Conservation (phyloP, 495 filamentous ascomycete genomes). For the Penicillium roqueforti region DNA sequence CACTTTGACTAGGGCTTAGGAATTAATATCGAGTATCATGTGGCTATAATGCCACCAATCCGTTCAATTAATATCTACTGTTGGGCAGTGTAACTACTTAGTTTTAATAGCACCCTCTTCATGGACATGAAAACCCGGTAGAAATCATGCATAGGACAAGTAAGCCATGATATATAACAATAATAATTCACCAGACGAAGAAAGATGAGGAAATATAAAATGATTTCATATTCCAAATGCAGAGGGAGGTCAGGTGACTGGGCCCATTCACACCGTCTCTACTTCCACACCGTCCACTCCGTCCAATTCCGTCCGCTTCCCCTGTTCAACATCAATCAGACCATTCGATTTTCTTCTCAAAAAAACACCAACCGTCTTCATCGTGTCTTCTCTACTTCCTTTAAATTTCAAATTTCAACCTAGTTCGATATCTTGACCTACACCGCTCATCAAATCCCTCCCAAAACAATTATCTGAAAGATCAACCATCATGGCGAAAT, state of each 20-base stretch:
- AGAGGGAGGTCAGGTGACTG: slow-evolving; percentile 10
- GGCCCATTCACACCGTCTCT: slow-evolving; percentile 2
- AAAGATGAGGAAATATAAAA: background rate
- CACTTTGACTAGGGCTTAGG: background rate
- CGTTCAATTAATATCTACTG: background rate
- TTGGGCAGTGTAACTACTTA: background rate
- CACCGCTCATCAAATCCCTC: slow-evolving; percentile 6
- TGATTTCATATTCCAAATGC: background rate
- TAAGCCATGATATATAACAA: background rate
- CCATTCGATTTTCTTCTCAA: background rate
- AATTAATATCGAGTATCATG: background rate
- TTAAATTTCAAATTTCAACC: background rate
- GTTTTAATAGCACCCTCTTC: background rate
- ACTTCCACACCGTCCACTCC: background rate
- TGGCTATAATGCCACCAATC: background rate
- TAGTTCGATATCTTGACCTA: slow-evolving; percentile 3
- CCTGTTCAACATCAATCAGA: slow-evolving; percentile 3
- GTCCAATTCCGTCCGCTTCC: background rate
- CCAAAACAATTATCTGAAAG: slow-evolving; percentile 8
- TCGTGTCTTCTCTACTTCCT: slow-evolving; percentile 4
- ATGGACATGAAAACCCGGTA: background rate
- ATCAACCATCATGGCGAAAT: slow-evolving; percentile 48
- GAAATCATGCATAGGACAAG: background rate
- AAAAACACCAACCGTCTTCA: slow-evolving; percentile 4
- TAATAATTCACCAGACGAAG: background rate